Evolutionary conservation across 2,329 filamentous ascomycete species (phyloP).

Genomic region (Calonectria pteridis): DNA sequence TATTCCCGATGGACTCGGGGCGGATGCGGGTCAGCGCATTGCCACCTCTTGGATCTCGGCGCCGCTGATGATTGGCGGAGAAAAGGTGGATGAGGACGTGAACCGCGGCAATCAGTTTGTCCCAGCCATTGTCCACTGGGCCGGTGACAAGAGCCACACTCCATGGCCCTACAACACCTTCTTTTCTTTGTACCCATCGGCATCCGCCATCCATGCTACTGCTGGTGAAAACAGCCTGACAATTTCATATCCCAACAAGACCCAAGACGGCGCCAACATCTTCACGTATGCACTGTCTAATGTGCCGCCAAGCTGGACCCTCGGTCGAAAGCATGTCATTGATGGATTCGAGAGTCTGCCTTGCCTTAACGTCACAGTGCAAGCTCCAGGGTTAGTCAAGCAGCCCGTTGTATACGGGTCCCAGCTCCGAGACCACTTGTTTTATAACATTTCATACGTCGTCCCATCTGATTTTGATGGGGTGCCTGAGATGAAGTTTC

Average conservation of each 20-base stretch:
- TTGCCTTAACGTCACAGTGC: constrained; percentile 54
- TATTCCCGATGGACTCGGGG: constrained; percentile 50
- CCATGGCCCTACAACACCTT: constrained; percentile 55
- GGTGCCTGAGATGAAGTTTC: constrained; percentile 51
- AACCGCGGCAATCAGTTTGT: constrained; percentile 57
- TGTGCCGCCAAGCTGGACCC: constrained; percentile 54
- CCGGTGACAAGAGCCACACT: constrained; percentile 52
- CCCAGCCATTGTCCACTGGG: constrained; percentile 61
- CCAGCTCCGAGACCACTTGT: constrained; percentile 55
- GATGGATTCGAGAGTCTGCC: constrained; percentile 51
- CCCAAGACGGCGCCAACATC: constrained; percentile 52
- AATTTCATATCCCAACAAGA: constrained; percentile 55
- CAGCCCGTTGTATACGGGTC: constrained; percentile 53
- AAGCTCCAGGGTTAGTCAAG: constrained; percentile 52
- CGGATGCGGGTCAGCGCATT: constrained; percentile 43
- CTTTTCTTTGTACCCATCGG: constrained; percentile 56
- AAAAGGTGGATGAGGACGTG: constrained; percentile 51
- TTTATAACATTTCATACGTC: constrained; percentile 61
- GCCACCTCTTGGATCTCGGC: constrained; percentile 57
- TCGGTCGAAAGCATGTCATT: constrained; percentile 47
- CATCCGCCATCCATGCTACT: constrained; percentile 56
- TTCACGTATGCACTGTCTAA: constrained; percentile 56
- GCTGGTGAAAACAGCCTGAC: constrained; percentile 50
- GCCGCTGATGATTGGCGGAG: constrained; percentile 57
- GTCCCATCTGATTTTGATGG: constrained; percentile 56